A percentile compares a stretch with the other conserved stretches of the same genome.
These are phyloP conservation scores for Hyaloperonospora arabidopsidis DNA, from an alignment of 352 stramenopile genomes.

Conservation along the genomic window DNA sequence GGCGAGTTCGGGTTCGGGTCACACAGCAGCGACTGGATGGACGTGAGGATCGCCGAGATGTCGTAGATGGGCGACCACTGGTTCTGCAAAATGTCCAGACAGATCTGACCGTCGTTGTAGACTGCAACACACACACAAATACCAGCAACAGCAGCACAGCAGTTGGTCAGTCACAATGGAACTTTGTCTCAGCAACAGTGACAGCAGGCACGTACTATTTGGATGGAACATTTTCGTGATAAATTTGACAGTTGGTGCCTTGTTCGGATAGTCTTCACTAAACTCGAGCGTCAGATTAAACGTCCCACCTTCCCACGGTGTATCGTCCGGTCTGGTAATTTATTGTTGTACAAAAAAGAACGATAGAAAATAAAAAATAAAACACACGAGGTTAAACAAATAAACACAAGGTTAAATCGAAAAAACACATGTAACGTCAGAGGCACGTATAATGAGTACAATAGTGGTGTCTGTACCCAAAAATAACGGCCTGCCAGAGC, in stretches of 20 bases:
- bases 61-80: conserved; percentile 99
- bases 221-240: conserved; percentile 99
- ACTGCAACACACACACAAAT: conserved; percentile 35
- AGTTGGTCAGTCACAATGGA: neutral
- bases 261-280: conserved; percentile 99
- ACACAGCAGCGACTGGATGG: conserved; percentile 98
- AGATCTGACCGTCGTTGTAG: conserved; percentile 90
- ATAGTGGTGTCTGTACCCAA: conserved; percentile 62
- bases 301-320: conserved; percentile 97
- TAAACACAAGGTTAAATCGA: neutral
- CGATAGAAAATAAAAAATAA: neutral
- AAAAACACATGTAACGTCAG: conserved; percentile 13
- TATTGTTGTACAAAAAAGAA: neutral
- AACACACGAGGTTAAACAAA: neutral
- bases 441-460: too few species aligned
- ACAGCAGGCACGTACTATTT: conserved; percentile 79
- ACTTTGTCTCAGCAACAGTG: neutral
- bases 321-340: conserved; percentile 91
- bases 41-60: conserved; percentile 98
- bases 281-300: conserved; percentile 99
- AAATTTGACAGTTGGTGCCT: conserved; percentile 96
- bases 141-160: conserved; percentile 3
- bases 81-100: conserved; percentile 99
- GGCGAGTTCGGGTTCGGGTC: conserved; percentile 99
- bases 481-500: conserved; percentile 91